Evolutionary conservation across 2,329 filamentous ascomycete genomes (phyloP), one percentile per base, ranked within the genome.

Genomic region (Phialophora expanda): DNA sequence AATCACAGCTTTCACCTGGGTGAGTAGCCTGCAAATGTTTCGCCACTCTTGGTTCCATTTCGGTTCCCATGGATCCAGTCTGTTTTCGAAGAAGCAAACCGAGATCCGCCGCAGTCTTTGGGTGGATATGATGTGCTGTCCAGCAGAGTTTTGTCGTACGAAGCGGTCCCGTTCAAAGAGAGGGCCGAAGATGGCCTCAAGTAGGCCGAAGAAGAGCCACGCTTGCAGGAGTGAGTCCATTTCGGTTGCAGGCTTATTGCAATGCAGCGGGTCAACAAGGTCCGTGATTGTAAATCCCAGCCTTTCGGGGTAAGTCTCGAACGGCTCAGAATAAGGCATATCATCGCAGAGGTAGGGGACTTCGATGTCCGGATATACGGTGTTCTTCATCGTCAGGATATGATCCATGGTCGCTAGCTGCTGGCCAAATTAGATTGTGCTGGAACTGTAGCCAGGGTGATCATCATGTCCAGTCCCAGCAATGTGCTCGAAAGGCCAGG

Each of bases 311-410:
- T 51, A 51, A 12, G 48, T 26, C 48, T 51, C 48, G 20, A 51
- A 51, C 5, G 48, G 48, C 12, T 22, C 20, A 4, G 48, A 51
- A 51, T 51, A 51, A 51, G 48, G 48, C 48, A 51, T 51, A 11
- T 51, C 48, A 24, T 51, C 48, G 20, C 48, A 51, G 48, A 51
- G 48, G 48, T 51, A 51, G 24, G 48, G 48, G 4, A 51, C 48
- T 51, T 51, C 48, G 4, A 51, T 22, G 20, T 20, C n/a, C 20
- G 48, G 48, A 12, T 51, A 51, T 22, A 51, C 20, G 20, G 20
- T n/a, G 20, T 51, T 3, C 48, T n/a, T 20, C 48, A 51, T 51
- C 48, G 24, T 24, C 20, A 51, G 20, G 12, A 51, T 22, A 51
- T 51, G 48, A n/a, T 51, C 48, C 48, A 51, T 51, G 2, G 12